These are phyloP conservation scores for Malassezia japonica DNA, from an alignment of 1,284 basidiomycete species.

Conservation along the genomic window DNA sequence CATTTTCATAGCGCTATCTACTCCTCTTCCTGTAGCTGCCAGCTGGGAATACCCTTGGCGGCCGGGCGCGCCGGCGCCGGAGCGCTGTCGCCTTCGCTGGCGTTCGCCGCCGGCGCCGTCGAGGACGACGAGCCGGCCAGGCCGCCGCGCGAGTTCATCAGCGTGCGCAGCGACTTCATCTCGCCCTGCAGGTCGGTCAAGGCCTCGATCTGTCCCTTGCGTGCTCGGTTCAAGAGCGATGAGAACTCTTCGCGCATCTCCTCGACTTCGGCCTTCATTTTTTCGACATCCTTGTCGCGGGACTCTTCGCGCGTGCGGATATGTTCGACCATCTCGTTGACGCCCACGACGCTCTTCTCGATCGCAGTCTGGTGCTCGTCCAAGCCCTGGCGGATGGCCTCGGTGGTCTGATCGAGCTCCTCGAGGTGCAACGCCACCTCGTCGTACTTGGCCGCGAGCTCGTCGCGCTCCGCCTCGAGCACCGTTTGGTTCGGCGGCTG, in stretches of 20 bases:
- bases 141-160: constrained; percentile 66
- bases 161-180: constrained; percentile 83
- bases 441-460: constrained; percentile 82
- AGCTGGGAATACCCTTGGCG: constrained; percentile 40
- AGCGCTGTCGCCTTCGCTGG: constrained; percentile 22
- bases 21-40: constrained; percentile 37
- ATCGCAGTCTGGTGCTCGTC: constrained; percentile 74
- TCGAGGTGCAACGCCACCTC: constrained; percentile 63
- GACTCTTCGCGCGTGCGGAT: constrained; percentile 68
- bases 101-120: constrained; percentile 5
- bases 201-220: constrained; percentile 58
- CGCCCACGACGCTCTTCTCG: constrained; percentile 66
- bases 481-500: constrained; percentile 77
- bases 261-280: constrained; percentile 54
- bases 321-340: constrained; percentile 66
- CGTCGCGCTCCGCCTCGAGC: constrained; percentile 78
- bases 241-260: constrained; percentile 82
- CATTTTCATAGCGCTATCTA: constrained; percentile 2
- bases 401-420: constrained; percentile 69
- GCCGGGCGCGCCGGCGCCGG: constrained; percentile 24
- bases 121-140: constrained; percentile 44
- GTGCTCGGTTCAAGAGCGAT: constrained; percentile 90
- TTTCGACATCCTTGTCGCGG: constrained; percentile 79
- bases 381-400: constrained; percentile 63
- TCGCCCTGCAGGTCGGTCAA: constrained; percentile 81